A percentile compares a stretch with the other conserved stretches of the same genome.
Evolutionary conservation across 257 asterid genomes (phyloP).

Genomic region (Solanum etuberosum): DNA sequence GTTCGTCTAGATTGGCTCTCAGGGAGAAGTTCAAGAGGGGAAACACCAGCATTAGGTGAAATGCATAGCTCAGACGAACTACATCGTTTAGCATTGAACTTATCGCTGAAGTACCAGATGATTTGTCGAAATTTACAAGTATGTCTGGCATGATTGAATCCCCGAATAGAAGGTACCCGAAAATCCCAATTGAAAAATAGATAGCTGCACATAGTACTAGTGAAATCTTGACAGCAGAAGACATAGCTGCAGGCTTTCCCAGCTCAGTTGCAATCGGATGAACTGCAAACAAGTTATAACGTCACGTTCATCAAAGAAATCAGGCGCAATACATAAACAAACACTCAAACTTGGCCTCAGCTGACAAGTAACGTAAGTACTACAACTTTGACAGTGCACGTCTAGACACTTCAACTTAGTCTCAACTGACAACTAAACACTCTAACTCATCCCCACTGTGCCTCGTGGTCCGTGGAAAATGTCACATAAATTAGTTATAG

Average conservation of each 20-base stretch:
- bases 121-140: slow-evolving; percentile 69
- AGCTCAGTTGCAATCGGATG: slow-evolving; percentile 86
- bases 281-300: slow-evolving; percentile 32
- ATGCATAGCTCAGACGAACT: slow-evolving; percentile 71
- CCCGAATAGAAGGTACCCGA: slow-evolving; percentile 89
- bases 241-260: slow-evolving; percentile 67
- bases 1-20: slow-evolving; percentile 70
- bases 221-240: slow-evolving; percentile 57
- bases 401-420: background rate
- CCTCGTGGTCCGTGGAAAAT: background rate
- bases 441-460: background rate
- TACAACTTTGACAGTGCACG: background rate
- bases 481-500: background rate
- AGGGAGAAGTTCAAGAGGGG: slow-evolving; percentile 82
- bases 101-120: slow-evolving; percentile 36
- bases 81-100: slow-evolving; percentile 41
- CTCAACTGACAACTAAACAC: background rate
- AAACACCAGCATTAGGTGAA: slow-evolving; percentile 76
- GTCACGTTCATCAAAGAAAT: background rate
- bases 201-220: slow-evolving; percentile 60
- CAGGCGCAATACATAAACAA: background rate
- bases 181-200: slow-evolving; percentile 67
- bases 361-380: background rate
- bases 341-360: background rate
- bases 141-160: slow-evolving; percentile 86